Conservation (phyloP, 2,329 filamentous ascomycete genomes). For the Dactylellina leptospora region DNA sequence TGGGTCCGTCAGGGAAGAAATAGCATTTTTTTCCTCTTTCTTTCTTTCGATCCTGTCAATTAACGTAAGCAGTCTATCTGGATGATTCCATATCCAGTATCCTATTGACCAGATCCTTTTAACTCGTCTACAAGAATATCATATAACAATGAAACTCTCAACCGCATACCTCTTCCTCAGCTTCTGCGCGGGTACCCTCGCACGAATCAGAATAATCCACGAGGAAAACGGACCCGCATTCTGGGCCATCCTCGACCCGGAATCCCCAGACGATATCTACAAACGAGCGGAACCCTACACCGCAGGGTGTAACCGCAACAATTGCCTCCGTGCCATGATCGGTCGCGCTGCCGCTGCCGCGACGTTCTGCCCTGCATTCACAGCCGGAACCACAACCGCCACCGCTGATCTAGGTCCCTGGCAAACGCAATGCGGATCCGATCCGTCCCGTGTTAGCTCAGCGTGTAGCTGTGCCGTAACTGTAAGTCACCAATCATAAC, state of each 20-base stretch:
- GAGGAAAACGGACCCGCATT: not conserved
- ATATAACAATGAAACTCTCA: not conserved
- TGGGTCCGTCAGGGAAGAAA: no score
- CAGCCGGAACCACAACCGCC: not conserved
- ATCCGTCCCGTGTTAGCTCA: constrained; percentile 9
- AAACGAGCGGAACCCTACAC: not conserved
- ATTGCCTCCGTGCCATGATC: not conserved
- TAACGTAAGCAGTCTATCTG: no score
- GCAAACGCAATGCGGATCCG: constrained; percentile 18
- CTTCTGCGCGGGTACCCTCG: not conserved
- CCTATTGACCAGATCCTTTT: no score
- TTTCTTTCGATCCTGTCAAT: no score
- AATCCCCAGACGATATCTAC: not conserved
- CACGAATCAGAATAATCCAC: not conserved
- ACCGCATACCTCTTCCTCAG: not conserved
- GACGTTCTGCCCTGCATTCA: not conserved
- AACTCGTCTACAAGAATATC: no score
- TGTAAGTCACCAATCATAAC: no score
- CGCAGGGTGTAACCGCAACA: not conserved
- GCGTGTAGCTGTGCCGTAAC: constrained; percentile 11
- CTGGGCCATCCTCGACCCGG: not conserved
- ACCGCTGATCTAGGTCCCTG: constrained; percentile 5
- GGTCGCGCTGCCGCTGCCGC: not conserved
- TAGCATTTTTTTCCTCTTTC: no score
- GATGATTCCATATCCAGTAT: no score